Percentiles rank a stretch among this genome's conserved stretches.
Conservation (phyloP, 2,329 filamentous ascomycete genomes). For the Drechslerella stenobrocha region DNA sequence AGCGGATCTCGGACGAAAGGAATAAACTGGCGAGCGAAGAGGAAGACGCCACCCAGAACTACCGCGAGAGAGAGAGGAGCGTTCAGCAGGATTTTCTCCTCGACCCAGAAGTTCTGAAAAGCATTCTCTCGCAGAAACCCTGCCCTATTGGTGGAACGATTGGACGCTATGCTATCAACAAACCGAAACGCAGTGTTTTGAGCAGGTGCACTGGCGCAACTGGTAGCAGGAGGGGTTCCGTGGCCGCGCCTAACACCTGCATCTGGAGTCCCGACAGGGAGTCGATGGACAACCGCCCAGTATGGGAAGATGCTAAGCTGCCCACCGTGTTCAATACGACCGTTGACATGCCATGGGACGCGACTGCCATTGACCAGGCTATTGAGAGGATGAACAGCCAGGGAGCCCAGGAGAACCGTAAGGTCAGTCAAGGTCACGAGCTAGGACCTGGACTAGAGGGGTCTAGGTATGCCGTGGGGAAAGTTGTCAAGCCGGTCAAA, state of each 20-base stretch:
- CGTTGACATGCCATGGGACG: slow-evolving; percentile 15
- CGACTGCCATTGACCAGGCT: slow-evolving; percentile 12
- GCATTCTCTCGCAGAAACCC: slow-evolving; percentile 5
- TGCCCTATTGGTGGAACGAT: background rate
- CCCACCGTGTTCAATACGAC: background rate
- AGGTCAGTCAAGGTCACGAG: background rate
- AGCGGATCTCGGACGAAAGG: slow-evolving; percentile 12
- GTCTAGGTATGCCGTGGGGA: background rate
- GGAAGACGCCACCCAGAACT: slow-evolving; percentile 10
- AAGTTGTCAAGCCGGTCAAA: background rate
- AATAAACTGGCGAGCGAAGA: slow-evolving; percentile 16
- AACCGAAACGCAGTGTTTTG: background rate
- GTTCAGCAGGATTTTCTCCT: slow-evolving; percentile 27
- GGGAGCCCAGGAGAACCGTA: slow-evolving; percentile 3
- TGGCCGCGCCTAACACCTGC: slow-evolving; percentile 16
- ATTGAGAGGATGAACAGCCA: slow-evolving; percentile 5
- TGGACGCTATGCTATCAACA: background rate
- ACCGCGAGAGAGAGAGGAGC: slow-evolving; percentile 11
- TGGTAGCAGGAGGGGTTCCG: too few relatives aligned
- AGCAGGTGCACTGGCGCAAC: background rate
- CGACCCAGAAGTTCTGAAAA: slow-evolving; percentile 8
- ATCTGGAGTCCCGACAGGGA: slow-evolving; percentile 28
- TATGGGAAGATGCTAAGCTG: background rate
- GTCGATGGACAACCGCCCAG: slow-evolving; percentile 23
- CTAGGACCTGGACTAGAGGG: background rate